Evolutionary conservation across 1,139 yeast species (phyloP), one percentile per base, ranked within the genome.

Genomic region (Magnusiomyces starmeri): DNA sequence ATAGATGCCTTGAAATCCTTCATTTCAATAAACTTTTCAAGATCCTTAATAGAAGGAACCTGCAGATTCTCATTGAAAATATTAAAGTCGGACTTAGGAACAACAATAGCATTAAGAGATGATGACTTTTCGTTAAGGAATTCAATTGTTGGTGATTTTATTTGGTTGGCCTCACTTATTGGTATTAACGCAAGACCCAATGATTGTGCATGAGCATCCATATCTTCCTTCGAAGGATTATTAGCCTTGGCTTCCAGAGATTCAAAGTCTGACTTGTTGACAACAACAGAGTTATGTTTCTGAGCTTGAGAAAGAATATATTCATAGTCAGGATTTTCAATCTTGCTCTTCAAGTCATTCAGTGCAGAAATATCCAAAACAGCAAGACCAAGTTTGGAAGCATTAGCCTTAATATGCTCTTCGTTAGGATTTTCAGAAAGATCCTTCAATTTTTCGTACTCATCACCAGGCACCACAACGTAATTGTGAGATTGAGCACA

Each of bases 341-440:
- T 75, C 56, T 70, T 71, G 4, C 63, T 59, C n/a, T 52, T 50
- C 20, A 77, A 57, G 46, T 70, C 69, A 0, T 65, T 64, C n/a
- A 66, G 35, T 2, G 67, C 51, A 25, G 71, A 71, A 6, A 59
- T 44, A 9, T 56, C 45, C 4, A 65, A n/a, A 4, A 52, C 48
- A 10, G 54, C 25, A 54, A 60, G 53, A 16, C 69, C 70, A 10
- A 61, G 52, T 1, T 61, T 59, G 16, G 55, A 54, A 2, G 72
- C 70, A 45, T 62, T 62, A 14, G 56, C 51, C 35, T 54, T 51
- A 48, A 67, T 43, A 43, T 59, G 45, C 21, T 59, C 60, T 40
- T 57, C 43, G 49, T 57, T 57, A 50, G 72, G 64, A 27, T 62
- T 59, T 18, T 57, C 56, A 39, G 61, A 57, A 40, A 52, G 56